phyloP scores from a whole-genome alignment of 805 yeast genomes.

The Wickerhamomyces tratensis region DNA sequence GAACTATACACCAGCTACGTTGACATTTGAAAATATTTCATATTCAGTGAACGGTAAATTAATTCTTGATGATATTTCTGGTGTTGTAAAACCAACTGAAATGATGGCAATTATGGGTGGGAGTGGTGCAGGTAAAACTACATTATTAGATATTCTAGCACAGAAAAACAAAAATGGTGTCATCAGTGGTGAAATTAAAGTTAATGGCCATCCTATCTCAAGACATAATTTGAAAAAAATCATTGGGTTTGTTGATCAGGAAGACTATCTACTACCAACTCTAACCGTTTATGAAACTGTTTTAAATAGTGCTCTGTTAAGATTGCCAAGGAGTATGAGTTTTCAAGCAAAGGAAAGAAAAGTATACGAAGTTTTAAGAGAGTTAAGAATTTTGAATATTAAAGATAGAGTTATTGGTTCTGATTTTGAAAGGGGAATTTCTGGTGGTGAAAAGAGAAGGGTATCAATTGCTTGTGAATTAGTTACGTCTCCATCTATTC shows the following conservation, averaged over 20 bases:
- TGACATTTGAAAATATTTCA: slow-evolving; percentile 65
- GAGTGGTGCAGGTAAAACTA: slow-evolving; percentile 97
- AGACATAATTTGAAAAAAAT: slow-evolving; percentile 45
- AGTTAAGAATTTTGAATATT: slow-evolving; percentile 73
- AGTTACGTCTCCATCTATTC: slow-evolving; percentile 77
- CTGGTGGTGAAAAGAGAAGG: slow-evolving; percentile 88
- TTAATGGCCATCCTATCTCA: slow-evolving; percentile 55
- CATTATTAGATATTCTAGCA: slow-evolving; percentile 84
- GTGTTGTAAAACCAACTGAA: slow-evolving; percentile 78
- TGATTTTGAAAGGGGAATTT: slow-evolving; percentile 82
- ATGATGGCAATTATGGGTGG: slow-evolving; percentile 97
- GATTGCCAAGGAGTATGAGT: slow-evolving; percentile 80
- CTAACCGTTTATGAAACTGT: slow-evolving; percentile 95
- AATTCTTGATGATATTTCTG: slow-evolving; percentile 59
- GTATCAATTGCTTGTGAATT: slow-evolving; percentile 92
- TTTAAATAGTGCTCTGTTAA: slow-evolving; percentile 77
- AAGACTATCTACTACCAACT: slow-evolving; percentile 83
- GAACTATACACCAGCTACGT: slow-evolving; percentile 52
- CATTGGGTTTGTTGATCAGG: slow-evolving; percentile 94
- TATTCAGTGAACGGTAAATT: slow-evolving; percentile 45
- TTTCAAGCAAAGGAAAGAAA: slow-evolving; percentile 61
- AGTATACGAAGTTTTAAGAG: slow-evolving; percentile 77
- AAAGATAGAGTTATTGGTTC: slow-evolving; percentile 84
- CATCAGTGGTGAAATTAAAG: slow-evolving; percentile 54
- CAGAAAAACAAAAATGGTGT: slow-evolving; percentile 75